Conservation (phyloP, 306 rosid species). For the Acacia confusa region DNA sequence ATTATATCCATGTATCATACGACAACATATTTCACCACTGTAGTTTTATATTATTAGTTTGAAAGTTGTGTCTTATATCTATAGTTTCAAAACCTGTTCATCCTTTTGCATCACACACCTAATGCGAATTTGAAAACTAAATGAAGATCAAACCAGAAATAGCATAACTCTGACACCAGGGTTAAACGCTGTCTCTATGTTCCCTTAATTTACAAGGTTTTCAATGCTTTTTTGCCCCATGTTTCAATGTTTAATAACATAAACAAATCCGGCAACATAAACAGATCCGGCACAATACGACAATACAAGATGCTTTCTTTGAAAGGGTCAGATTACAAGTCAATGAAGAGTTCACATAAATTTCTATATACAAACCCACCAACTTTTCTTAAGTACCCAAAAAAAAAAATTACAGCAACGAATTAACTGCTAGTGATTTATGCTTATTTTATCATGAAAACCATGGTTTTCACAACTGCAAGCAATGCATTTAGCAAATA, state of each 20-base stretch:
- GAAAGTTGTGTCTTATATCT: not conserved
- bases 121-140: not conserved
- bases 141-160: not conserved
- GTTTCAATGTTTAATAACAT: too few species aligned
- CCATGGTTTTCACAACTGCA: not conserved
- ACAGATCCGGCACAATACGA: not conserved
- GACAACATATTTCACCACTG: not conserved
- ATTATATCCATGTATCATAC: not conserved
- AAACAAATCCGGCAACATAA: not conserved
- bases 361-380: not conserved
- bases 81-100: not conserved
- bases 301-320: not conserved
- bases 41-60: not conserved
- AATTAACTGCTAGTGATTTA: not conserved
- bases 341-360: not conserved
- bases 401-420: not conserved
- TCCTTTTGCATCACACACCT: not conserved
- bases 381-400: not conserved
- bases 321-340: not conserved
- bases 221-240: not conserved
- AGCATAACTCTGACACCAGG: not conserved
- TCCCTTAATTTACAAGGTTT: not conserved
- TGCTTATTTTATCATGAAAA: not conserved
- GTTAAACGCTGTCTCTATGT: not conserved
- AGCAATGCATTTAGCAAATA: conserved; percentile 7